Evolutionary conservation across 352 stramenopile genomes (phyloP).

Genomic region (Pythium monospermum): DNA sequence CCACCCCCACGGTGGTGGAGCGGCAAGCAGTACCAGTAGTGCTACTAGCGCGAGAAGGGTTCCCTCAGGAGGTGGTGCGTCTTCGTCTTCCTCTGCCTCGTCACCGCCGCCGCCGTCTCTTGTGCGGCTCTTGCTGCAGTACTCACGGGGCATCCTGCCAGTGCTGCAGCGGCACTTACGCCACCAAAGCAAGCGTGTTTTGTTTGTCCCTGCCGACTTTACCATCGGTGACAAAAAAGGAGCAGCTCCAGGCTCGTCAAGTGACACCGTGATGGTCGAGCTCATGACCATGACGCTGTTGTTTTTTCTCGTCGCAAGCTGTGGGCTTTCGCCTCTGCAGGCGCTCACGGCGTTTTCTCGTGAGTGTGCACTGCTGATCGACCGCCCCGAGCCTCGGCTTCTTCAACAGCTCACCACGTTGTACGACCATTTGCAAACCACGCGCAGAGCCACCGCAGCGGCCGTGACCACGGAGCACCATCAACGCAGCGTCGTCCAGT

Average conservation of each 20-base stretch:
- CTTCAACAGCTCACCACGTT: conserved; percentile 29
- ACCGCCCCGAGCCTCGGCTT: conserved; percentile 33
- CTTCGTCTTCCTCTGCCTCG: background rate
- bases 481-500: conserved; percentile 25
- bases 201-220: conserved; percentile 31
- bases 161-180: conserved; percentile 44
- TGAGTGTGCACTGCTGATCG: conserved; percentile 22
- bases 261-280: conserved; percentile 19
- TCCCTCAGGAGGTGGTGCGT: background rate
- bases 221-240: conserved; percentile 6
- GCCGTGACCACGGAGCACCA: conserved; percentile 17
- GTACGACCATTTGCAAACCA: conserved; percentile 1
- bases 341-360: conserved; percentile 26
- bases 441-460: background rate
- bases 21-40: background rate
- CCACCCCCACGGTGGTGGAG: background rate
- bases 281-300: conserved; percentile 32
- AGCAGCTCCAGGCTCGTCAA: too few relatives aligned
- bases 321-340: conserved; percentile 26
- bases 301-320: conserved; percentile 38
- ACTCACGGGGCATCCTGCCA: conserved; percentile 32
- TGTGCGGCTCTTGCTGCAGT: conserved; percentile 35
- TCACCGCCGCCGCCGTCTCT: conserved; percentile 4
- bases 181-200: conserved; percentile 30
- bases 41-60: conserved; percentile 2